Evolutionary conservation across 768 basidiomycete genomes (phyloP), one percentile per base, ranked within the genome.

Genomic region (Mycena maculata): DNA sequence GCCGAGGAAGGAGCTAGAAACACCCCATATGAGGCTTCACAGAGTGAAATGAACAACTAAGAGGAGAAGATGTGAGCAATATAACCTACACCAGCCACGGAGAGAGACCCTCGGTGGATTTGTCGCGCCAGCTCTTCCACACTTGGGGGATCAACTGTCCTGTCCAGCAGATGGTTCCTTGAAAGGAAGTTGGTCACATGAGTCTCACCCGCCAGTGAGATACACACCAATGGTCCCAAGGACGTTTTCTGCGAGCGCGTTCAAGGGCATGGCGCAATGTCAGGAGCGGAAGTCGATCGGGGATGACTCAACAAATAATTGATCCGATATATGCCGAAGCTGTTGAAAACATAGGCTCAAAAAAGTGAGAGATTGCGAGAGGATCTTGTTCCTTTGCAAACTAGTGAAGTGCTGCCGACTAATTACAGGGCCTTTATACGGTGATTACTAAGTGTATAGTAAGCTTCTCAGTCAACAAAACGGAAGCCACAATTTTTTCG

Each of bases 71-170:
- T 20, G n/a, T 5, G 39, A 10, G 18, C 33, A 39, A 36, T 30
- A 16, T 33, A n/a, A 79, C 80, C 58, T 74, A 89, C 90, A 92
- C 85, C 31, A 94, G 82, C 76, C 79, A 86, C 16, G 82, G 84
- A 0, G 91, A 92, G 18, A 94, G 80, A 0, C 93, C 92, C 31
- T 86, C 81, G 1, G 89, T 91, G 31, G 86, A 86, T 71, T 92
- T 90, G 18, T 81, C 80, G 41, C 87, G 82, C 79, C 86, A 90
- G 67, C 85, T 91, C 76, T 94, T 92, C 86, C 87, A 85, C 31
- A 92, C 83, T 71, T 92, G 91, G 7, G 91, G 92, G 31, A 92
- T 75, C 16, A 92, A 75, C 68, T 91, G 90, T 16, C 83, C 80
- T 2, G 86, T 86, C 91, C 90, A 91, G 64, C 85, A 86, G 16